These are phyloP conservation scores for Corchorus capsularis DNA, from an alignment of 345 rosid species.

Conservation along the genomic window DNA sequence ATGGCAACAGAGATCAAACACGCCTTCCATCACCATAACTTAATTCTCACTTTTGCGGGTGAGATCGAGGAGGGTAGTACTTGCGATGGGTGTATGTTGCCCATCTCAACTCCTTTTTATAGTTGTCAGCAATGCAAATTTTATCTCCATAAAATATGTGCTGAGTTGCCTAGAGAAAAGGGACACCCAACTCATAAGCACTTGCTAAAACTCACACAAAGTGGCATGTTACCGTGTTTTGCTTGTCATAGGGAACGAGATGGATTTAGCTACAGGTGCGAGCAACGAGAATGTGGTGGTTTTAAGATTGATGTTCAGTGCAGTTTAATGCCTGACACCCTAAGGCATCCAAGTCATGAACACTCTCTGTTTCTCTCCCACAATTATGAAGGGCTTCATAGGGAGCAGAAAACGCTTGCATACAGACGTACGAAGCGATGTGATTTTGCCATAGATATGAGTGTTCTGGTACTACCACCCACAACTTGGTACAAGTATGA, in stretches of 20 bases:
- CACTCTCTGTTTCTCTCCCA: slow-evolving; percentile 10
- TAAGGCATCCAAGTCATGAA: slow-evolving; percentile 13
- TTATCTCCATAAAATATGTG: too few species aligned
- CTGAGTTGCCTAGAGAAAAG: too few species aligned
- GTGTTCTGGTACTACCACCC: background rate
- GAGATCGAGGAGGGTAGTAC: background rate
- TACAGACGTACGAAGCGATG: slow-evolving; percentile 14
- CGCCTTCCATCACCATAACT: slow-evolving; percentile 19
- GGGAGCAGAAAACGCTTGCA: background rate
- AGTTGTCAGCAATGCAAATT: too few species aligned
- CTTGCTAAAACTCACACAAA: too few species aligned
- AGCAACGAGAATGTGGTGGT: background rate
- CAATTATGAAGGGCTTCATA: too few species aligned
- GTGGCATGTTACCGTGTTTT: too few species aligned
- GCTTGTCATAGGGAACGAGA: too few species aligned
- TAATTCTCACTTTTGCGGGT: background rate
- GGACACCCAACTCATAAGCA: too few species aligned
- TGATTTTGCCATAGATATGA: slow-evolving; percentile 4
- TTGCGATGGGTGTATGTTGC: slow-evolving; percentile 27
- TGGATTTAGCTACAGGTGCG: slow-evolving; percentile 19
- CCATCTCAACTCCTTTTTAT: slow-evolving; percentile 15
- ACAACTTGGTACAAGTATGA: slow-evolving; percentile 18
- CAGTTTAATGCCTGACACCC: background rate
- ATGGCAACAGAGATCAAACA: slow-evolving; percentile 17
- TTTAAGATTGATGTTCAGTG: background rate